Evolutionary conservation across 2,329 filamentous ascomycete genomes (phyloP).

Genomic region (Exophiala sp.): DNA sequence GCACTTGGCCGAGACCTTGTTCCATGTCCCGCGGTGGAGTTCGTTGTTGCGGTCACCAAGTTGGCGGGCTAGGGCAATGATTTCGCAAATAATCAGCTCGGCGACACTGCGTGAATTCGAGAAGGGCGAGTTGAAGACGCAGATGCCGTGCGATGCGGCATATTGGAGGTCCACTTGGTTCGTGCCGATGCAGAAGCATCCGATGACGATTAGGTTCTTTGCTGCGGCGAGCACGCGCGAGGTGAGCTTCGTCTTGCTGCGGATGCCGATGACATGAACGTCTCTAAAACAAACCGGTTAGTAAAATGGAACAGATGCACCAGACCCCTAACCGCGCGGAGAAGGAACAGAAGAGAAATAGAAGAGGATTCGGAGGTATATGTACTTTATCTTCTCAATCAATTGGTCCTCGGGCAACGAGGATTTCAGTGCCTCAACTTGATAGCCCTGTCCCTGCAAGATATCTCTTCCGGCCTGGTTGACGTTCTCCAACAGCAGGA

Average conservation of each 20-base stretch:
- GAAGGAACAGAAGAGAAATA: background rate
- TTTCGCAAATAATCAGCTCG: conserved; percentile 89
- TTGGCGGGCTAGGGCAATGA: conserved; percentile 86
- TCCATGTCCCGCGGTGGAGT: conserved; percentile 92
- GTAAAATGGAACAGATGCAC: too few relatives aligned
- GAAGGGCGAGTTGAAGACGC: conserved; percentile 98
- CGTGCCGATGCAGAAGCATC: conserved; percentile 98
- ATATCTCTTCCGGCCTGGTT: conserved; percentile 85
- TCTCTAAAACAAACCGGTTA: too few relatives aligned
- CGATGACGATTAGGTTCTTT: conserved; percentile 89
- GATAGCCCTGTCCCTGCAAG: conserved; percentile 79
- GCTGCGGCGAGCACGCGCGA: conserved; percentile 78
- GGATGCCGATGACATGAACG: conserved; percentile 95
- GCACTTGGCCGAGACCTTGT: conserved; percentile 93
- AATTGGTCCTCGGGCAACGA: conserved; percentile 88
- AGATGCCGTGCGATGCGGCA: conserved; percentile 78
- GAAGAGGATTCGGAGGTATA: conserved; percentile 2
- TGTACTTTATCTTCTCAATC: conserved; percentile 88
- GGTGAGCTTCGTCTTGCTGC: conserved; percentile 93
- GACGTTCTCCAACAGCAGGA: conserved; percentile 90
- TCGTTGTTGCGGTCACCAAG: conserved; percentile 88
- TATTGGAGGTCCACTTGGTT: conserved; percentile 87
- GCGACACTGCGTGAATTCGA: conserved; percentile 96
- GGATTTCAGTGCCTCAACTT: conserved; percentile 85
- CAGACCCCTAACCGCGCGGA: too few relatives aligned